Percentiles rank a stretch among this genome's conserved stretches.
Conservation (phyloP, 768 basidiomycete genomes). For the Crepidotus variabilis region DNA sequence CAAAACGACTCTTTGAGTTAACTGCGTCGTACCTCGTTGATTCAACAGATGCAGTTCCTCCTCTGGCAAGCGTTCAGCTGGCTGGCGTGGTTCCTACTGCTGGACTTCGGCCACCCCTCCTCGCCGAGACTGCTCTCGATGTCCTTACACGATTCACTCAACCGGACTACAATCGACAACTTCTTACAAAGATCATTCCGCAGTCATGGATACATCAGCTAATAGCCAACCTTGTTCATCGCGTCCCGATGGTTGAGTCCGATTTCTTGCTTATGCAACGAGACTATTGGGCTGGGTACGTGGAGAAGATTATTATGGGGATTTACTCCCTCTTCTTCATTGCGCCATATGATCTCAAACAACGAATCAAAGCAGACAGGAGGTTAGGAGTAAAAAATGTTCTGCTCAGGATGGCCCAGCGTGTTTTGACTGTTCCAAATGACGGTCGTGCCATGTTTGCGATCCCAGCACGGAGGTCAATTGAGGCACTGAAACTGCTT, state of each 20-base stretch:
- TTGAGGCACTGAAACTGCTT: conserved; percentile 76
- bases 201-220: conserved; percentile 53
- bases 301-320: conserved; percentile 77
- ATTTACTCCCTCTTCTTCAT: conserved; percentile 87
- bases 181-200: conserved; percentile 61
- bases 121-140: conserved; percentile 78
- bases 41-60: conserved; percentile 60
- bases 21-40: conserved; percentile 76
- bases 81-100: conserved; percentile 39
- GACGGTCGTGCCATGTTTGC: conserved; percentile 52
- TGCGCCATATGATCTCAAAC: conserved; percentile 71
- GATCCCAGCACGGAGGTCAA: conserved; percentile 58
- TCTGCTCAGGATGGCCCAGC: conserved; percentile 69
- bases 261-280: conserved; percentile 68
- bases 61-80: conserved; percentile 54
- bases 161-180: conserved; percentile 72
- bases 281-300: conserved; percentile 71
- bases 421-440: conserved; percentile 47
- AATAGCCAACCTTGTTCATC: conserved; percentile 70
- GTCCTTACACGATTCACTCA: conserved; percentile 78
- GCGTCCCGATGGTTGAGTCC: conserved; percentile 74
- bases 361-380: conserved; percentile 60
- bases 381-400: conserved; percentile 65
- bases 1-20: conserved; percentile 58
- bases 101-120: conserved; percentile 48